Evolutionary conservation across 1,139 yeast genomes (phyloP), one percentile per base, ranked within the genome.

Genomic region (Lodderomyces beijingensis): DNA sequence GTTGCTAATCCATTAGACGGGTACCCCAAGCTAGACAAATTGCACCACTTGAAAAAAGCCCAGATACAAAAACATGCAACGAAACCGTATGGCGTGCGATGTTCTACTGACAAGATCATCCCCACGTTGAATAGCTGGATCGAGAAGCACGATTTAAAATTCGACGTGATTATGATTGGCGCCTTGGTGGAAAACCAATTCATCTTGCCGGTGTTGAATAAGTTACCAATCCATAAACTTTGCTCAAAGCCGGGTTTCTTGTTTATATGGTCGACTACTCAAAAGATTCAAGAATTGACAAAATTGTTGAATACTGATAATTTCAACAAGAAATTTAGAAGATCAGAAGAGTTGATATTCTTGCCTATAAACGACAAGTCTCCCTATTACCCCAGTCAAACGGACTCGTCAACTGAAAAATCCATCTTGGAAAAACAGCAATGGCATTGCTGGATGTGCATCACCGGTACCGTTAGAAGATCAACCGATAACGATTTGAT

Each of bases 361-460:
- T 76, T 76, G 17, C 82, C 82, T 9, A 68, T 78, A 6, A 71
- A 75, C 45, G 72, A 74, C 40, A 56, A 69, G 22, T 77, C 86
- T 0, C 77, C 77, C 1, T 77, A 72, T 48, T 78, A 73, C 44
- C 85, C 86, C 0, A 55, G 53, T n/a, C 52, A 50, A 11, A 34
- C 32, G 11, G 13, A 25, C 9, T 36, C 32, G 14, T 33, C 30
- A 3, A 44, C 45, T 16, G 26, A 33, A 13, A 41, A 43, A n/a
- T 34, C 36, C 4, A 31, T 40, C 14, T 47, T 66, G 14, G 56
- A 57, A 31, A 57, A 62, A 33, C 70, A 71, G 31, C 93, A 83
- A 50, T 88, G 96, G 96, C 96, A 89, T 57, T 89, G 96, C 49
- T 84, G 95, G 82, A 86, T 89, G 96, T 91, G 96, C 45, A 83